Conservation (phyloP, 2,329 filamentous ascomycete species). For the Exophiala sp. region DNA sequence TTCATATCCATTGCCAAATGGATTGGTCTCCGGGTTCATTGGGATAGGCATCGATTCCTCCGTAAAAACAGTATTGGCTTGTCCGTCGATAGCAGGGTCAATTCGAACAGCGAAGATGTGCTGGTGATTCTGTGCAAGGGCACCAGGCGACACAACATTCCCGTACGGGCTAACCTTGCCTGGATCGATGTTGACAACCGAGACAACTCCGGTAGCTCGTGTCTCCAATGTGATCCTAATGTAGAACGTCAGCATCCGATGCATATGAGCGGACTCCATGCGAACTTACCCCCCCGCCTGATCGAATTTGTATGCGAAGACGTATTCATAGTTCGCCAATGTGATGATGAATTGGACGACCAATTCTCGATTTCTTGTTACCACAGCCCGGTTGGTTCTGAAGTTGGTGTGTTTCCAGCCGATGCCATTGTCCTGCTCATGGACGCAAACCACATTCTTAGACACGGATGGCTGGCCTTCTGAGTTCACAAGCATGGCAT, state of each 20-base stretch:
- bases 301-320: conserved; percentile 62
- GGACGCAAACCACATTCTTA: conserved; percentile 63
- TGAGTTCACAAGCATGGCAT: conserved; percentile 52
- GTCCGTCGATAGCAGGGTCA: conserved; percentile 60
- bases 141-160: conserved; percentile 62
- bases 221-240: conserved; percentile 54
- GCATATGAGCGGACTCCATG: neutral
- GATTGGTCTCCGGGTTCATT: conserved; percentile 54
- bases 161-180: conserved; percentile 55
- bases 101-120: conserved; percentile 66
- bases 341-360: conserved; percentile 67
- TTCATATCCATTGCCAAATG: conserved; percentile 60
- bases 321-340: conserved; percentile 68
- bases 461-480: conserved; percentile 52
- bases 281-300: conserved; percentile 51
- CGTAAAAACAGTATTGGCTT: conserved; percentile 52
- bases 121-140: conserved; percentile 66
- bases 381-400: conserved; percentile 59
- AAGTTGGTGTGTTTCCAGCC: conserved; percentile 70
- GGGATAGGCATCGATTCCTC: conserved; percentile 53
- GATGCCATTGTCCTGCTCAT: conserved; percentile 67
- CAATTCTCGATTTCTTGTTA: conserved; percentile 59
- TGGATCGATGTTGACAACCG: conserved; percentile 57
- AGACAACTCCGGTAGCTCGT: conserved; percentile 64
- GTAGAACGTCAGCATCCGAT: neutral